Evolutionary conservation across 495 filamentous ascomycete genomes (phyloP).

Genomic region (Polyplosphaeria fusca): DNA sequence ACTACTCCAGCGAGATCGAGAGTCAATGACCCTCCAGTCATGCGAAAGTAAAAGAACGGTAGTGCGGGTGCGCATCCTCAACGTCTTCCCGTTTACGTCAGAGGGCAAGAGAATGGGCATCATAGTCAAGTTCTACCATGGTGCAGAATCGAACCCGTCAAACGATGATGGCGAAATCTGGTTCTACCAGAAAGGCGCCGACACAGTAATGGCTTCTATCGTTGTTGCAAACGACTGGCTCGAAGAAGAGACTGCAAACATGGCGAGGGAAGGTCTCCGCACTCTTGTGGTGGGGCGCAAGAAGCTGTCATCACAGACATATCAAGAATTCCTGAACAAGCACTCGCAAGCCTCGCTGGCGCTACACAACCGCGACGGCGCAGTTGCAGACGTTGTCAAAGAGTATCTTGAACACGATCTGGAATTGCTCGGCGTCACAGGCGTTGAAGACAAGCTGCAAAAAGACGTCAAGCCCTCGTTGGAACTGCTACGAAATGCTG

Average conservation of each 20-base stretch:
- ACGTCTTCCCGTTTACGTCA: conserved; percentile 96
- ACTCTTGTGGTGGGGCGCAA: conserved; percentile 93
- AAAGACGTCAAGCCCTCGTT: conserved; percentile 91
- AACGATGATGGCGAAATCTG: conserved; percentile 68
- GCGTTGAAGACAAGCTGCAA: conserved; percentile 96
- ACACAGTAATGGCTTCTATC: conserved; percentile 94
- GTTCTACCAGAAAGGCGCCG: conserved; percentile 98
- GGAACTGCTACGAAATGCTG: conserved; percentile 92
- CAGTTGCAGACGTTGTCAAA: conserved; percentile 73
- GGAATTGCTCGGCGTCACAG: conserved; percentile 91
- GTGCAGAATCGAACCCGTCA: conserved; percentile 41
- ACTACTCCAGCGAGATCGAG: conserved; percentile 79
- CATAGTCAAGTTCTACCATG: conserved; percentile 70
- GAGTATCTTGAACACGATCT: conserved; percentile 84
- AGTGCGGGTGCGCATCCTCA: conserved; percentile 83
- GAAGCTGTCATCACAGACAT: conserved; percentile 69
- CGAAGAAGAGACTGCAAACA: conserved; percentile 96
- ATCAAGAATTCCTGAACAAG: conserved; percentile 68
- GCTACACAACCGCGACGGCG: conserved; percentile 72
- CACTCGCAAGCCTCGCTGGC: conserved; percentile 79
- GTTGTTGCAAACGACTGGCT: conserved; percentile 97
- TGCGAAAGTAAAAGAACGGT: conserved; percentile 71
- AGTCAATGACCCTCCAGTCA: conserved; percentile 74
- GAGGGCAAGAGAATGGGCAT: conserved; percentile 99
- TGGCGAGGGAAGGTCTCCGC: conserved; percentile 93